Conservation (phyloP, 345 rosid genomes). For the Rhodamnia rubescens region DNA sequence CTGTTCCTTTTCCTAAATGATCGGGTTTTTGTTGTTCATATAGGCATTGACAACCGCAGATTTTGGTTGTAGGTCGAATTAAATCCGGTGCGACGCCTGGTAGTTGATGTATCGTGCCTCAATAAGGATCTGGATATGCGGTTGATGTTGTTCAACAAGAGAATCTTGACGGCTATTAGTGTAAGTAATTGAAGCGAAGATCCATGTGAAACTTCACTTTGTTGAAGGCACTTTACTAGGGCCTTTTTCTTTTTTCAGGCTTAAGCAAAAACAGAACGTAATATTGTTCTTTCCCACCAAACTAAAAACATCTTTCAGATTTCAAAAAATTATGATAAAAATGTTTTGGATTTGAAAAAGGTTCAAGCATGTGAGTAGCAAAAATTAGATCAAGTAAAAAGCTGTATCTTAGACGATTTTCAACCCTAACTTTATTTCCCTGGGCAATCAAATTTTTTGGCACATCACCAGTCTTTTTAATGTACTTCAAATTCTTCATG, state of each 20-base stretch:
- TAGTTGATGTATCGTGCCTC: conserved; percentile 12
- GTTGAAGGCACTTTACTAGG: neutral
- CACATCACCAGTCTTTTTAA: neutral
- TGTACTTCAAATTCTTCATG: neutral
- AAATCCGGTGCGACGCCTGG: neutral
- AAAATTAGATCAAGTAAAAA: neutral
- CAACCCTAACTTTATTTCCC: neutral
- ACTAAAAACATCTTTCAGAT: neutral
- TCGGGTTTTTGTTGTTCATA: neutral
- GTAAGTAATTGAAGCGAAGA: conserved; percentile 2
- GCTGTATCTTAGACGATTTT: neutral
- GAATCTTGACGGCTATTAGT: conserved; percentile 16
- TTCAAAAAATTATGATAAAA: neutral
- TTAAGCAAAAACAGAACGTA: neutral
- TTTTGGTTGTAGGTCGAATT: neutral
- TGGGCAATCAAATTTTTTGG: neutral
- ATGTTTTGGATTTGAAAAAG: neutral
- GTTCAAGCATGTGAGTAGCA: neutral
- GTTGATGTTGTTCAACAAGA: conserved; percentile 36
- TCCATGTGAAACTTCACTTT: neutral
- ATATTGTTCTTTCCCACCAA: neutral
- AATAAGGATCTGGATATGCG: conserved; percentile 56
- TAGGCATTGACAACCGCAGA: neutral
- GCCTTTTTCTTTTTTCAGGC: neutral
- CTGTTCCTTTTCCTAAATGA: neutral